Conservation (phyloP, 2,329 filamentous ascomycete species). For the Paecilomyces dactylethromorphus region DNA sequence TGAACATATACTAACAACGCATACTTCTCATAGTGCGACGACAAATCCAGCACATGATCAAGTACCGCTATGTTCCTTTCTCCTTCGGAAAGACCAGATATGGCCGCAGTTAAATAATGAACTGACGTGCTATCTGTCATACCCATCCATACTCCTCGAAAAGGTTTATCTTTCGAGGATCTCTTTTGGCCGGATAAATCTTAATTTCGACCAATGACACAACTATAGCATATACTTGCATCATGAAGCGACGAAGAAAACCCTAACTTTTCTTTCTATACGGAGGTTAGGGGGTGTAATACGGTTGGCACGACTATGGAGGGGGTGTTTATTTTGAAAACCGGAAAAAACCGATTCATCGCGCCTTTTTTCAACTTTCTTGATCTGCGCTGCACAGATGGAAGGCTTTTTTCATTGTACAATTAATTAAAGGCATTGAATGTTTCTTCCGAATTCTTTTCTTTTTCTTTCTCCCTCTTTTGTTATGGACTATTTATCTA, state of each 20-base stretch:
- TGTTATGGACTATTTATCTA: neutral
- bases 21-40: conserved; percentile 65
- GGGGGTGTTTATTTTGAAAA: neutral
- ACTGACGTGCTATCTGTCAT: neutral
- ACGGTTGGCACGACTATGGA: neutral
- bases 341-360: neutral
- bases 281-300: neutral
- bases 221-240: neutral
- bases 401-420: neutral
- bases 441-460: neutral
- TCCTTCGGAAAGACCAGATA: conserved; percentile 84
- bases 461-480: neutral
- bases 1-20: neutral
- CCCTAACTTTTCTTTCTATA: neutral
- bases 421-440: neutral
- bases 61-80: conserved; percentile 97
- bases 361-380: neutral
- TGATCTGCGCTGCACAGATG: neutral
- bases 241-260: neutral
- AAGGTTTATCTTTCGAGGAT: neutral
- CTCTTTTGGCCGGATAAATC: neutral
- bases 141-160: neutral
- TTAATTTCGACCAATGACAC: neutral
- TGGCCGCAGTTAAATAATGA: conserved; percentile 22
- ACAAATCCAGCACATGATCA: conserved; percentile 99